Base-by-base conservation (phyloP, 2,329 filamentous ascomycete genomes). In the Xylaria sp. region DNA sequence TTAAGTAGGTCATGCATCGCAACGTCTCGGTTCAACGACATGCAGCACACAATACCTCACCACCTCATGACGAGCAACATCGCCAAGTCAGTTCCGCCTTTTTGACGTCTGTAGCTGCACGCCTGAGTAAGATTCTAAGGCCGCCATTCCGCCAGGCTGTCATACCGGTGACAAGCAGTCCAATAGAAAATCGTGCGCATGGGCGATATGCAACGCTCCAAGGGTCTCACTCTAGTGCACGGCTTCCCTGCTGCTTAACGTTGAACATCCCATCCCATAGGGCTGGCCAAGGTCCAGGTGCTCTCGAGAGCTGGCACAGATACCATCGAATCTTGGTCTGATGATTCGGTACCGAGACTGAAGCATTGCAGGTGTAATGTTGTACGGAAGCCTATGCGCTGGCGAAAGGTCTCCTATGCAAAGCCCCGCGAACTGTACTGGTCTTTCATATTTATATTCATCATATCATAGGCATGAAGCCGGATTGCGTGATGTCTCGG, bases 111-210 rank as follows among this genome's bases (percentile, higher is more conserved):
- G 63, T 65, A 58, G 59, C 69, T 74, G 72, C 71, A 74, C 46
- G 66, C 62, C 72, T 74, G 69, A 74, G 69, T 74, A 73, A 74
- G 72, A 74, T 66, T 39, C 25, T 41, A 51, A 60, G 34, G 23
- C 65, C 63, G 59, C 65, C 52, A 52, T 34, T 67, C 50, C 50
- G 37, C 48, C 18, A n/a, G 25, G 62, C 44, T 48, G 66, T 69
- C 63, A 59, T 67, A 62, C 63, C 69, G 63, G 60, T 62, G 54
- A 63, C 55, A 31, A 46, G 34, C 51, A 68, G 52, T 34, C 66
- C 69, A 71, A 70, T 70, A 41, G 67, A 20, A 54, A 46, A 25
- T 31, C 7, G 57, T 1, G 18, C 20, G 23, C 37, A 5, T 15
- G 28, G 25, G 37, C 7, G 23, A 34, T 46, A 58, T 48, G 31